Conservation (phyloP, 352 stramenopile genomes). For the Phytopythium boreale region DNA sequence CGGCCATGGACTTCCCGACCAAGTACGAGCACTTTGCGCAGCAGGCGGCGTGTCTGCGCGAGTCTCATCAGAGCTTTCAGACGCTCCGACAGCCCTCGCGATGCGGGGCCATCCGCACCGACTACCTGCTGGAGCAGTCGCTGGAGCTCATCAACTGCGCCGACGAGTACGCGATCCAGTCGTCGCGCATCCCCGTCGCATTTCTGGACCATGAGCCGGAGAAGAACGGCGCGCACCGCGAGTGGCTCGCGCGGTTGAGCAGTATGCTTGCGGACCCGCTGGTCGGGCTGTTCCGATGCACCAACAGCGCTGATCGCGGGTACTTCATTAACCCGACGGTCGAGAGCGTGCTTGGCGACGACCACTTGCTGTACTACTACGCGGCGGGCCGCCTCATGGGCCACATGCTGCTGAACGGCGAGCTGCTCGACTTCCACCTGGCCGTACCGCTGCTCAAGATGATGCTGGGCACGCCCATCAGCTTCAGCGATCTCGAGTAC, state of each 20-base stretch:
- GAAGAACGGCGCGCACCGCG: slow-evolving; percentile 60
- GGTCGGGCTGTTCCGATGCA: slow-evolving; percentile 55
- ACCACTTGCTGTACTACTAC: slow-evolving; percentile 63
- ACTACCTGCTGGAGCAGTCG: slow-evolving; percentile 52
- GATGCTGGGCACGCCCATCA: slow-evolving; percentile 93
- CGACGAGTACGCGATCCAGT: slow-evolving; percentile 30
- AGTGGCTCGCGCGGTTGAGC: slow-evolving; percentile 81
- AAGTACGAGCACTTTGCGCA: slow-evolving; percentile 50
- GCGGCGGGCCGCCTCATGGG: slow-evolving; percentile 52
- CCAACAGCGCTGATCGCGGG: slow-evolving; percentile 45
- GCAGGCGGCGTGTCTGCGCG: slow-evolving; percentile 2
- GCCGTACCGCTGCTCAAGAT: slow-evolving; percentile 96
- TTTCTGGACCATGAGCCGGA: slow-evolving; percentile 65
- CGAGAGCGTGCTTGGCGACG: slow-evolving; percentile 32
- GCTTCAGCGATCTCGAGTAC: slow-evolving; percentile 91
- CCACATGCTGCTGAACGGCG: slow-evolving; percentile 78
- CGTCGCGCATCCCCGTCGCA: slow-evolving; percentile 45
- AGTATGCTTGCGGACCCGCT: slow-evolving; percentile 37
- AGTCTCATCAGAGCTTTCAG: slow-evolving; percentile 17
- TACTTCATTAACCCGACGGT: slow-evolving; percentile 72
- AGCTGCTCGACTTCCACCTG: slow-evolving; percentile 94
- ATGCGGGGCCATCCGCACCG: slow-evolving; percentile 24
- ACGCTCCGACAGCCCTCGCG: not conserved
- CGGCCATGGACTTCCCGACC: slow-evolving; percentile 31
- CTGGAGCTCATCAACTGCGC: slow-evolving; percentile 49